Percentiles rank a stretch among this genome's conserved stretches.
Conservation (phyloP, 441 rosid genomes). For the Isatis lusitanica region DNA sequence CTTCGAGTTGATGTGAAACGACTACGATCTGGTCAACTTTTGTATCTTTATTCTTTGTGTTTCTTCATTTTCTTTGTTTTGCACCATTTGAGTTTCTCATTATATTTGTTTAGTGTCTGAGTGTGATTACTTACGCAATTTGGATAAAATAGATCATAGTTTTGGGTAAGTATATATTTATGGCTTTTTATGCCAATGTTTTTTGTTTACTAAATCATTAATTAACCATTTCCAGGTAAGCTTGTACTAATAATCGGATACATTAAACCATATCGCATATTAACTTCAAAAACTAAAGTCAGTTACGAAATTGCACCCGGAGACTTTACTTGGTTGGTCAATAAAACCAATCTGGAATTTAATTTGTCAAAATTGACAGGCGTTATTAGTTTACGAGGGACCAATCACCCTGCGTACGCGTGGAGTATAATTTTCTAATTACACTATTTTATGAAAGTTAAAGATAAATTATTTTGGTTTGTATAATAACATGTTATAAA, state of each 20-base stretch:
- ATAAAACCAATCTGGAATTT: neutral
- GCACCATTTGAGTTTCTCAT: neutral
- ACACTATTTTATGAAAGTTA: neutral
- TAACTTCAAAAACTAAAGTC: constrained; percentile 1
- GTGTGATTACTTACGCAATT: neutral
- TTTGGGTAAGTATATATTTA: neutral
- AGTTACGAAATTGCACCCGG: neutral
- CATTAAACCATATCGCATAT: neutral
- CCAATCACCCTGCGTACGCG: too few relatives aligned
- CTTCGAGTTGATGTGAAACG: constrained; percentile 21
- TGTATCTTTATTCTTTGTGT: neutral
- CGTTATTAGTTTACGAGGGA: neutral
- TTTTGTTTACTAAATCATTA: neutral
- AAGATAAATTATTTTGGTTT: neutral
- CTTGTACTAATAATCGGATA: neutral
- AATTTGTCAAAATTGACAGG: neutral
- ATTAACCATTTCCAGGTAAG: constrained; percentile 9
- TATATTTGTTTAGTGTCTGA: neutral
- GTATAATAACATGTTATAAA: neutral
- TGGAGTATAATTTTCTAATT: too few relatives aligned
- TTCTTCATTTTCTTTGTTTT: neutral
- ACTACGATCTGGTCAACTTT: constrained; percentile 18
- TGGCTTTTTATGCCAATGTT: neutral
- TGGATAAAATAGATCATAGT: neutral
- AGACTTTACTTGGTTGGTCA: neutral